Conservation (phyloP, 495 filamentous ascomycete species). For the Penicillium subrubescens region DNA sequence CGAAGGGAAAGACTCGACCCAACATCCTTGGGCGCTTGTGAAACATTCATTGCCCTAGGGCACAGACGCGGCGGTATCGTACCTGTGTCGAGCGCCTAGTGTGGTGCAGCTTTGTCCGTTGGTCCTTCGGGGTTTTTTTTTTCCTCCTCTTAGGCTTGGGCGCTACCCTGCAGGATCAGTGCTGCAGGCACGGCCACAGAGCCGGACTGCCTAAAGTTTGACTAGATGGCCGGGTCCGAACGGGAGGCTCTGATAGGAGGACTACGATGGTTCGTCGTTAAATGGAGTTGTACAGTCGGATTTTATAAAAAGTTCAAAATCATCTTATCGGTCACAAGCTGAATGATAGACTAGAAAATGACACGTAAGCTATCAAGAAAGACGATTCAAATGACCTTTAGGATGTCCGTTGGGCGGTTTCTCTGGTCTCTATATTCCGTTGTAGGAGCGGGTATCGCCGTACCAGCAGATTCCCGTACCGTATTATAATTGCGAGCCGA, state of each 20-base stretch:
- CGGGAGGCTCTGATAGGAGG: background rate
- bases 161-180: background rate
- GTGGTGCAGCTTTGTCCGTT: background rate
- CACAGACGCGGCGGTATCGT: background rate
- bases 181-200: slow-evolving; percentile 1
- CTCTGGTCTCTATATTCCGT: too few relatives aligned
- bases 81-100: background rate
- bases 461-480: background rate
- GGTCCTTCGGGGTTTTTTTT: background rate
- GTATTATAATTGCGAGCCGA: background rate
- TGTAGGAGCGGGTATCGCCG: background rate
- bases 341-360: too few relatives aligned
- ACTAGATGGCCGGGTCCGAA: background rate
- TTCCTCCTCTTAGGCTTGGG: background rate
- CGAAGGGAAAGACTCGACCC: slow-evolving; percentile 6
- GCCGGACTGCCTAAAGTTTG: background rate
- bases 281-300: background rate
- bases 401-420: too few relatives aligned
- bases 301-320: too few relatives aligned
- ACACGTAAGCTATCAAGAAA: too few relatives aligned
- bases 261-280: background rate
- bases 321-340: too few relatives aligned
- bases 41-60: slow-evolving; percentile 13
- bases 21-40: slow-evolving; percentile 6
- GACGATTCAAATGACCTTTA: too few relatives aligned